Evolutionary conservation across 257 asterid species (phyloP).

Genomic region (Euphrasia confusa): DNA sequence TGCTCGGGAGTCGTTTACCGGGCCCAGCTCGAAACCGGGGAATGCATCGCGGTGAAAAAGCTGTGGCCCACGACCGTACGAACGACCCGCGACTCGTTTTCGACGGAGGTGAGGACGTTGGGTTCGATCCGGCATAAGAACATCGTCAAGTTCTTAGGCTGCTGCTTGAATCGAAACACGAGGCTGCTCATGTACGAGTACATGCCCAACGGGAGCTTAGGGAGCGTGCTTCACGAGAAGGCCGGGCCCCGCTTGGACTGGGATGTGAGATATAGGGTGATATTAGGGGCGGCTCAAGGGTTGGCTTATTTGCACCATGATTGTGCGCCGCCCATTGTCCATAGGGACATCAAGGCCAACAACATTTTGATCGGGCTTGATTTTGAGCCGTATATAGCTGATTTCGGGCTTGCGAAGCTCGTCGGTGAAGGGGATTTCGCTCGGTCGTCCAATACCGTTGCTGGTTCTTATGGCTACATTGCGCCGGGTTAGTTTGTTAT

Average conservation of each 20-base stretch:
- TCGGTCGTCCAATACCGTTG: conserved; percentile 68
- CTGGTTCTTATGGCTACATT: conserved; percentile 81
- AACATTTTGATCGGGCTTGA: conserved; percentile 71
- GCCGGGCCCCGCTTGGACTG: conserved; percentile 51
- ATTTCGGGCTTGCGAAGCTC: conserved; percentile 80
- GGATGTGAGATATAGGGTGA: conserved; percentile 65
- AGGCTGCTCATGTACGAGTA: conserved; percentile 79
- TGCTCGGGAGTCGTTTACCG: conserved; percentile 80
- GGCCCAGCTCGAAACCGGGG: conserved; percentile 54
- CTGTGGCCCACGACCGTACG: conserved; percentile 55
- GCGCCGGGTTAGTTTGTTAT: conserved; percentile 75
- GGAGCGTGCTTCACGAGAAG: conserved; percentile 60
- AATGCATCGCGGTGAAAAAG: conserved; percentile 71
- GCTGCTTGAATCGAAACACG: conserved; percentile 70
- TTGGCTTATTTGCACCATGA: conserved; percentile 78
- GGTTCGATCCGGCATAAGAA: conserved; percentile 79
- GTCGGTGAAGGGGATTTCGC: conserved; percentile 65
- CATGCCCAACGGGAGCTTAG: conserved; percentile 87
- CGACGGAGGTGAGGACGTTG: conserved; percentile 65
- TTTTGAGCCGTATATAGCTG: conserved; percentile 81
- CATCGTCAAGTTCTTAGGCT: conserved; percentile 74
- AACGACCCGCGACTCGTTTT: conserved; percentile 61
- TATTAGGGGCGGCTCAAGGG: conserved; percentile 76
- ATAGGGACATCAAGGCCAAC: conserved; percentile 80
- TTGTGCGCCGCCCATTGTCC: conserved; percentile 73